Percentiles rank a stretch among this genome's conserved stretches.
Conservation (phyloP, 208 protist genomes). For the Trypanosoma caninum region DNA sequence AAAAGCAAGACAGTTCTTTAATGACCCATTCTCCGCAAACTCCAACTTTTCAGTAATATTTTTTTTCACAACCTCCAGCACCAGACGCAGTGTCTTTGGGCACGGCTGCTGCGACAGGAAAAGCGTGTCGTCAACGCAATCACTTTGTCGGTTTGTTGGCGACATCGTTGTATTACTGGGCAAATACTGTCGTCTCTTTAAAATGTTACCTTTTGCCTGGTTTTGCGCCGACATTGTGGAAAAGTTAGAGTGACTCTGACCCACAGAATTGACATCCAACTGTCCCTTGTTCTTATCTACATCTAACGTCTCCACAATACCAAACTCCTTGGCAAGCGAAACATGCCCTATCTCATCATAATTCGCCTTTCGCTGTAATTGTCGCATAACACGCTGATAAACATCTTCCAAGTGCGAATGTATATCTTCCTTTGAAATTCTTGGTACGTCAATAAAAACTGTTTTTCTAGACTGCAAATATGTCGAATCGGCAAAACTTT, state of each 20-base stretch:
- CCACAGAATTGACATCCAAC: conserved; percentile 6
- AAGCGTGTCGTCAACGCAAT: conserved; percentile 35
- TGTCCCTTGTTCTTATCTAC: conserved; percentile 9
- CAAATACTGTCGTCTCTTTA: background rate
- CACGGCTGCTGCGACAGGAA: conserved; percentile 74
- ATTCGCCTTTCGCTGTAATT: conserved; percentile 74
- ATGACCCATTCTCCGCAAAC: conserved; percentile 63
- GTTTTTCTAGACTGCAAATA: no score
- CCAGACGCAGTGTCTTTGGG: conserved; percentile 72
- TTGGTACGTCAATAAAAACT: background rate
- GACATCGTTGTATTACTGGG: background rate
- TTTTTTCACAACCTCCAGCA: conserved; percentile 61
- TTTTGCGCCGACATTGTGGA: background rate
- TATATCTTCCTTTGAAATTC: conserved; percentile 23
- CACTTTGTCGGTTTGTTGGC: background rate
- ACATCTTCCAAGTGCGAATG: conserved; percentile 69
- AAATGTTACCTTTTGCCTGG: background rate
- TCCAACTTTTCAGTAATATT: conserved; percentile 62
- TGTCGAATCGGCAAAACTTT: no score
- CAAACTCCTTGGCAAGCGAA: conserved; percentile 64
- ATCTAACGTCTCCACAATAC: conserved; percentile 29
- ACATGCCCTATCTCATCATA: conserved; percentile 60
- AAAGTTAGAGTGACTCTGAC: background rate
- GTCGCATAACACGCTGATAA: conserved; percentile 84
- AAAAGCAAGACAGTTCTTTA: conserved; percentile 72